Evolutionary conservation across 2,329 filamentous ascomycete genomes (phyloP).

Genomic region (Drechmeria coniospora): DNA sequence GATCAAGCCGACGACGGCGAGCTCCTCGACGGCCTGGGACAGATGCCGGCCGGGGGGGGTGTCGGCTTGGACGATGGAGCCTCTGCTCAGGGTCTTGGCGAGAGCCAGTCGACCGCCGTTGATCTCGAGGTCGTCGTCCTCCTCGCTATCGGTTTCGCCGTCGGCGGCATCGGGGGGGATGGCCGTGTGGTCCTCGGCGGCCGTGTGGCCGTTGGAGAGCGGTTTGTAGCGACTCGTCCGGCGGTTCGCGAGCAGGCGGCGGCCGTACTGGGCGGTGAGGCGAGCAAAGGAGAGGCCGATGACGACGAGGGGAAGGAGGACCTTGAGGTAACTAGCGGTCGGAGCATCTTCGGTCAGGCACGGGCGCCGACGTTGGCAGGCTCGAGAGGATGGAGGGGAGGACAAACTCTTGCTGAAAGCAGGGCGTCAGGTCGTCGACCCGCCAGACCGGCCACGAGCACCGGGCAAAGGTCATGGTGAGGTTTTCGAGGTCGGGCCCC

Average conservation of each 20-base stretch:
- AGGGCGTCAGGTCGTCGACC: conserved; percentile 47
- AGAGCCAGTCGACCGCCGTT: conserved; percentile 40
- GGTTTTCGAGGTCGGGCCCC: no score
- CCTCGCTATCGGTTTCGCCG: conserved; percentile 47
- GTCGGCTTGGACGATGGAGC: conserved; percentile 56
- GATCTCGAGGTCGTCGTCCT: conserved; percentile 40
- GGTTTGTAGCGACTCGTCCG: conserved; percentile 39
- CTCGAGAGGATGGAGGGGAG: conserved; percentile 1
- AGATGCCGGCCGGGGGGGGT: conserved; percentile 58
- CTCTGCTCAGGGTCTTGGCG: conserved; percentile 44
- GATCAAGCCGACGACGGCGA: conserved; percentile 58
- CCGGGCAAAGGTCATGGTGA: conserved; percentile 34
- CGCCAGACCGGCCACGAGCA: conserved; percentile 46
- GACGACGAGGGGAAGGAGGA: conserved; percentile 60
- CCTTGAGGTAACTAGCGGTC: conserved; percentile 32
- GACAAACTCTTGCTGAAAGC: conserved; percentile 53
- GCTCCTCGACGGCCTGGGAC: conserved; percentile 57
- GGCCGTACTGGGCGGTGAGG: conserved; percentile 43
- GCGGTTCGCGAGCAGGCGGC: conserved; percentile 35
- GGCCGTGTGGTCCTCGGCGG: conserved; percentile 31
- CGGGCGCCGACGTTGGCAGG: not conserved
- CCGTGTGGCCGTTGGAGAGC: conserved; percentile 27
- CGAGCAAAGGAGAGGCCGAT: conserved; percentile 55
- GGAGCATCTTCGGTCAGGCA: not conserved
- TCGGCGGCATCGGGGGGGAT: conserved; percentile 32